Conservation (phyloP, 2,329 filamentous ascomycete species). For the Penicillium sp. region DNA sequence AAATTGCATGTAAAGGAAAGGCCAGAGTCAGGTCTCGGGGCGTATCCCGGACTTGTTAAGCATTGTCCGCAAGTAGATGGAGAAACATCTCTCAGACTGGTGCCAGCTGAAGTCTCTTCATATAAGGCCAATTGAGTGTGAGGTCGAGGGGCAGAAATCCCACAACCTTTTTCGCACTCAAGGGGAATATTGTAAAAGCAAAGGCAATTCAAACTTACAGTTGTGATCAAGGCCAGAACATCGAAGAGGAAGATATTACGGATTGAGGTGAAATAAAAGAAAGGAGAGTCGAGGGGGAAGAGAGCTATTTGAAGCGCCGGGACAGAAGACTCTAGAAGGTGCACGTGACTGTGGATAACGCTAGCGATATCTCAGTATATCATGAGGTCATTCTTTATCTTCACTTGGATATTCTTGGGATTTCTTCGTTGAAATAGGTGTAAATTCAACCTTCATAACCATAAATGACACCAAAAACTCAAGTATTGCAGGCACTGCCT, state of each 20-base stretch:
- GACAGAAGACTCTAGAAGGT: constrained; percentile 43
- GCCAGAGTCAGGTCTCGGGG: constrained; percentile 35
- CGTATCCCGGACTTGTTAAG: constrained; percentile 51
- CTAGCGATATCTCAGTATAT: background rate
- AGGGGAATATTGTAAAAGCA: background rate
- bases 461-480: constrained; percentile 2
- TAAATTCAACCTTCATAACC: background rate
- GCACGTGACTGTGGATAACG: constrained; percentile 22
- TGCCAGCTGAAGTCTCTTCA: constrained; percentile 65
- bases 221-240: constrained; percentile 11
- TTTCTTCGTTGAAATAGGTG: background rate
- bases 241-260: constrained; percentile 5
- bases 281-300: constrained; percentile 16
- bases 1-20: constrained; percentile 7
- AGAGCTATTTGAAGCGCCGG: constrained; percentile 22
- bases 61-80: constrained; percentile 59
- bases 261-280: constrained; percentile 13
- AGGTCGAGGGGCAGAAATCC: constrained; percentile 5
- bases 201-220: constrained; percentile 18
- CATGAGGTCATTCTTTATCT: background rate
- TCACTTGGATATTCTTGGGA: background rate
- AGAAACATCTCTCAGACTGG: constrained; percentile 62
- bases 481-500: constrained; percentile 2
- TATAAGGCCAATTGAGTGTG: constrained; percentile 23
- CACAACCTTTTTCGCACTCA: background rate